These are phyloP conservation scores for Pyricularia pennisetigena DNA, from an alignment of 2,329 filamentous ascomycete genomes.

Conservation along the genomic window DNA sequence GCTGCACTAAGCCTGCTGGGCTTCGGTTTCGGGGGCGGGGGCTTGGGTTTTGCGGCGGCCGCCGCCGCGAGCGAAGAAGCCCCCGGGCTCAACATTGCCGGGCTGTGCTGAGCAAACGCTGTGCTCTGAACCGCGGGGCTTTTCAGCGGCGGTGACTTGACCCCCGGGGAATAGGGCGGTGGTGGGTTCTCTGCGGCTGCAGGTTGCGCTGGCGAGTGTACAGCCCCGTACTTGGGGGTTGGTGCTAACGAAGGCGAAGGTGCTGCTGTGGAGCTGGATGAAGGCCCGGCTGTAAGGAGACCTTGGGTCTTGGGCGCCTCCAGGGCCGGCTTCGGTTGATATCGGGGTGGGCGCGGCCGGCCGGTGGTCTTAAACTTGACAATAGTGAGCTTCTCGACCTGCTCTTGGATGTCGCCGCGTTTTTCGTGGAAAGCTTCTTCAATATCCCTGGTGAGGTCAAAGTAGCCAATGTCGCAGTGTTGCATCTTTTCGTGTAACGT, in stretches of 20 bases:
- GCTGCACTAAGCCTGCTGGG: slow-evolving; percentile 60
- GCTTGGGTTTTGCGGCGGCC: slow-evolving; percentile 53
- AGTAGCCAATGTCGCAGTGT: slow-evolving; percentile 92
- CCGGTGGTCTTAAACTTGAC: slow-evolving; percentile 88
- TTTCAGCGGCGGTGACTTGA: slow-evolving; percentile 21
- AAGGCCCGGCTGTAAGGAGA: slow-evolving; percentile 40
- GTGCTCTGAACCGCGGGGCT: neutral
- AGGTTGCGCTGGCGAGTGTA: slow-evolving; percentile 14
- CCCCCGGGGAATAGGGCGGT: slow-evolving; percentile 56
- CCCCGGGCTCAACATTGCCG: slow-evolving; percentile 16
- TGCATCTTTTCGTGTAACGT: slow-evolving; percentile 98
- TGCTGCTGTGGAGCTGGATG: slow-evolving; percentile 12
- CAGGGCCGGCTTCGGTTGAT: slow-evolving; percentile 43
- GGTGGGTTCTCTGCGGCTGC: slow-evolving; percentile 48
- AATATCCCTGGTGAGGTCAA: slow-evolving; percentile 82
- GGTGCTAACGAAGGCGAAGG: neutral
- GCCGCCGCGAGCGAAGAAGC: slow-evolving; percentile 30
- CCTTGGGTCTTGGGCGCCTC: slow-evolving; percentile 37
- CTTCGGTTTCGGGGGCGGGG: slow-evolving; percentile 68
- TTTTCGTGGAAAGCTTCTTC: slow-evolving; percentile 87
- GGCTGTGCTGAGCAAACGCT: slow-evolving; percentile 13
- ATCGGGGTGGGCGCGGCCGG: slow-evolving; percentile 49
- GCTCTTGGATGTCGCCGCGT: slow-evolving; percentile 78
- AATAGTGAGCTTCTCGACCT: slow-evolving; percentile 74
- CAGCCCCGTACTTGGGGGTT: neutral